Conservation (phyloP, 192 early-diverging fungal genomes). For the Piromyces finnis region DNA sequence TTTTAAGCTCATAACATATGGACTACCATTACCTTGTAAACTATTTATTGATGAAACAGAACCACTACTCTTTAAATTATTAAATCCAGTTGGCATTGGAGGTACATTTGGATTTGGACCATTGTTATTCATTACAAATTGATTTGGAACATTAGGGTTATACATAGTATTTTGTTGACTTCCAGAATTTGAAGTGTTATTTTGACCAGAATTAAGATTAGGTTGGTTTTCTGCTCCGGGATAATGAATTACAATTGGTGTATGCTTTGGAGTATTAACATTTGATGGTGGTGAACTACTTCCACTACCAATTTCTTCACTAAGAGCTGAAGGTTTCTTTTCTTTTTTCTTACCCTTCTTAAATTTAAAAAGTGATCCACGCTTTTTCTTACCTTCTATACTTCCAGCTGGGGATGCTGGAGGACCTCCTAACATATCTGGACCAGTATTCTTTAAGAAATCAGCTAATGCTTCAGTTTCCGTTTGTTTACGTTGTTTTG, state of each 20-base stretch:
- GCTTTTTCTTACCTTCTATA: background rate
- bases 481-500: background rate
- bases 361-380: background rate
- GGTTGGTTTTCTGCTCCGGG: background rate
- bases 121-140: background rate
- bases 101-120: background rate
- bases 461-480: background rate
- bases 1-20: background rate
- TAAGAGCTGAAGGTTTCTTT: background rate
- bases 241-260: background rate
- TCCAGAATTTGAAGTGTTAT: no score
- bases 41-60: background rate
- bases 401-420: background rate
- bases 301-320: background rate
- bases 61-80: background rate
- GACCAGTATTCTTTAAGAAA: background rate
- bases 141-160: background rate
- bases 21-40: background rate
- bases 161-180: background rate
- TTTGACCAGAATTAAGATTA: background rate
- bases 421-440: background rate
- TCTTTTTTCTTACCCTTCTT: background rate
- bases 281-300: background rate
- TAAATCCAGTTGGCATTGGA: background rate
- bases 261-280: background rate